Evolutionary conservation across 2,329 filamentous ascomycete species (phyloP).

Genomic region (Claviceps sp.): DNA sequence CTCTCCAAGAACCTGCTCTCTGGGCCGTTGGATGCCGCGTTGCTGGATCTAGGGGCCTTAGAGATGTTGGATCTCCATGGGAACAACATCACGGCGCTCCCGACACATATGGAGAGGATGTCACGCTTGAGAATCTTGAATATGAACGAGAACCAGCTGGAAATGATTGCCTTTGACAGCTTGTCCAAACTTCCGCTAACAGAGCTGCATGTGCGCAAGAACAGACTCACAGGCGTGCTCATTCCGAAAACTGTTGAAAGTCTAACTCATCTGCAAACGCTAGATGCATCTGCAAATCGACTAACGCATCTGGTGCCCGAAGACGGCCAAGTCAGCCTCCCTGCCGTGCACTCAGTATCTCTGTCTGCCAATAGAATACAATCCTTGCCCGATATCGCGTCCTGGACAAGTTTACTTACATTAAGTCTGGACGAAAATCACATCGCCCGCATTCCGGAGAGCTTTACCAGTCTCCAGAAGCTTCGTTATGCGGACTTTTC

Average conservation of each 20-base stretch:
- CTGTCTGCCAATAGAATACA: slow-evolving; percentile 73
- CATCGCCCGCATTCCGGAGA: slow-evolving; percentile 60
- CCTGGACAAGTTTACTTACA: slow-evolving; percentile 60
- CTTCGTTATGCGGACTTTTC: slow-evolving; percentile 72
- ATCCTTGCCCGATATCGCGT: slow-evolving; percentile 56
- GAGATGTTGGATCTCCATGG: slow-evolving; percentile 71
- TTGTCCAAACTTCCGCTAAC: slow-evolving; percentile 56
- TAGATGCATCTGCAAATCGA: slow-evolving; percentile 70
- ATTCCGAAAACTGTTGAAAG: slow-evolving; percentile 48
- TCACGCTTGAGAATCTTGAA: slow-evolving; percentile 62
- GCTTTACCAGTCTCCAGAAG: slow-evolving; percentile 53
- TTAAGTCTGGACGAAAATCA: slow-evolving; percentile 73
- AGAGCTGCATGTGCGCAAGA: slow-evolving; percentile 64
- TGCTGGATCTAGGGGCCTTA: slow-evolving; percentile 53
- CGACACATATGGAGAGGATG: slow-evolving; percentile 53
- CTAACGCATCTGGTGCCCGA: slow-evolving; percentile 40
- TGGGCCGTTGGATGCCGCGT: slow-evolving; percentile 50
- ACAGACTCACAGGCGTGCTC: slow-evolving; percentile 60
- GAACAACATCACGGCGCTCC: slow-evolving; percentile 64
- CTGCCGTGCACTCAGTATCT: slow-evolving; percentile 58
- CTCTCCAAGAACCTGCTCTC: slow-evolving; percentile 65
- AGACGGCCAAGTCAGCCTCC: slow-evolving; percentile 42
- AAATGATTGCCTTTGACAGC: slow-evolving; percentile 54
- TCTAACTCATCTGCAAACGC: slow-evolving; percentile 52
- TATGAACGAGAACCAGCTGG: slow-evolving; percentile 65